These are phyloP conservation scores for Pichia exigua DNA, from an alignment of 805 yeast species.

Conservation along the genomic window DNA sequence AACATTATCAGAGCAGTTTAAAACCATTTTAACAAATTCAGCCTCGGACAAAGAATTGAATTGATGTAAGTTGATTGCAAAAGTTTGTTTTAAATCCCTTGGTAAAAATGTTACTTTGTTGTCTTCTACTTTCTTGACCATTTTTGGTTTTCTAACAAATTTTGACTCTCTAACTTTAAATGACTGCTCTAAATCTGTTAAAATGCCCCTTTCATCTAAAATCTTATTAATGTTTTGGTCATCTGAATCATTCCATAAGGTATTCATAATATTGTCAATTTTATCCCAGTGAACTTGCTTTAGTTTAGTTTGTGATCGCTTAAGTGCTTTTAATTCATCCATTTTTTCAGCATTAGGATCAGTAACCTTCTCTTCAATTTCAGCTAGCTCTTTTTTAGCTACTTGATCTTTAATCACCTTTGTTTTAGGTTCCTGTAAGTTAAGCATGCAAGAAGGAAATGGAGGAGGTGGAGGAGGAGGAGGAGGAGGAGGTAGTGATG, in stretches of 20 bases:
- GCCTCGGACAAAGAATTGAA: conserved; percentile 46
- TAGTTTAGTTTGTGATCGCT: conserved; percentile 34
- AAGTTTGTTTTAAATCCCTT: conserved; percentile 69
- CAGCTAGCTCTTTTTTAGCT: background rate
- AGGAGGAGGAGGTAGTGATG: conserved; percentile 26
- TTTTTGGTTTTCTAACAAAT: conserved; percentile 23
- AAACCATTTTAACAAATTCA: conserved; percentile 45
- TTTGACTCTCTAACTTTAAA: conserved; percentile 38
- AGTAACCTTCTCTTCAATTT: background rate
- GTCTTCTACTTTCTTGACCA: conserved; percentile 28
- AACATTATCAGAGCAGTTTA: conserved; percentile 52
- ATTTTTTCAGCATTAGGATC: conserved; percentile 10
- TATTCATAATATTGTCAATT: conserved; percentile 46
- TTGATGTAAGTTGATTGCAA: conserved; percentile 68
- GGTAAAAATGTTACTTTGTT: conserved; percentile 51
- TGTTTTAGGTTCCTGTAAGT: conserved; percentile 5
- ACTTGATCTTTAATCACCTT: too few relatives aligned
- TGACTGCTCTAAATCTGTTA: conserved; percentile 52
- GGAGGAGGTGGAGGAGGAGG: conserved; percentile 24
- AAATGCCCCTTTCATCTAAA: conserved; percentile 51
- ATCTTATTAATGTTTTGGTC: conserved; percentile 39
- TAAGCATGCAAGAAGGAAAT: conserved; percentile 2
- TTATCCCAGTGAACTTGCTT: conserved; percentile 84
- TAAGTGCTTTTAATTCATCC: conserved; percentile 8
- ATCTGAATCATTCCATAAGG: conserved; percentile 53